Conservation (phyloP, 1,284 basidiomycete species). For the Malassezia furfur region DNA sequence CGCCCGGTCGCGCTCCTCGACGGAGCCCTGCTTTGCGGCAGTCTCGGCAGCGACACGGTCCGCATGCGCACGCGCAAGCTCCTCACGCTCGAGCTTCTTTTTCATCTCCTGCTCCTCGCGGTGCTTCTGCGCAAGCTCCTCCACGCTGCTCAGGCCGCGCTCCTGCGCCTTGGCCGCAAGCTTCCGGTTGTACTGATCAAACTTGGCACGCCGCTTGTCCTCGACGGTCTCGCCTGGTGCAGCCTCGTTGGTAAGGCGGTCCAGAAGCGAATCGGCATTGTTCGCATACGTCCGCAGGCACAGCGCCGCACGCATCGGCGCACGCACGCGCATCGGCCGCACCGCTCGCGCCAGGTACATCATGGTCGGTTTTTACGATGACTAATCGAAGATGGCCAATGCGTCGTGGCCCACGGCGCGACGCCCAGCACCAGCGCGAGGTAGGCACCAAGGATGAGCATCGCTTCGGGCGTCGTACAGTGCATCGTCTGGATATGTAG, state of each 20-base stretch:
- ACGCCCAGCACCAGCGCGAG: neutral
- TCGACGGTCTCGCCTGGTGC: conserved; percentile 6
- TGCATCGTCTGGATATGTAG: conserved; percentile 75
- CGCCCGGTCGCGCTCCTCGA: conserved; percentile 13
- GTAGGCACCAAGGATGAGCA: conserved; percentile 63
- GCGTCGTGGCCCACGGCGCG: neutral
- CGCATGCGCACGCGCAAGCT: neutral
- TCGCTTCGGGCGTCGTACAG: conserved; percentile 55
- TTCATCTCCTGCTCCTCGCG: conserved; percentile 21
- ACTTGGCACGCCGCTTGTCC: conserved; percentile 27
- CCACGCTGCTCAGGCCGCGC: conserved; percentile 20
- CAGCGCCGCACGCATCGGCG: neutral
- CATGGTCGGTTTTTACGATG: neutral
- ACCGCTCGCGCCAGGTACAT: neutral
- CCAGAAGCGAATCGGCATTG: conserved; percentile 1
- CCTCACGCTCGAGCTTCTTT: conserved; percentile 24
- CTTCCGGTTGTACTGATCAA: conserved; percentile 36
- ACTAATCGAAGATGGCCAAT: neutral
- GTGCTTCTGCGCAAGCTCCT: conserved; percentile 27
- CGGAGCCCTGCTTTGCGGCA: conserved; percentile 12
- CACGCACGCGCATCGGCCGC: neutral
- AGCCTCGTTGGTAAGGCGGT: neutral
- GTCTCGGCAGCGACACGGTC: neutral
- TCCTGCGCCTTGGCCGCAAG: conserved; percentile 36
- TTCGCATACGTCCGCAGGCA: neutral